Evolutionary conservation across 805 yeast species (phyloP), one percentile per base, ranked within the genome.

Genomic region (Kazachstania taianensis): DNA sequence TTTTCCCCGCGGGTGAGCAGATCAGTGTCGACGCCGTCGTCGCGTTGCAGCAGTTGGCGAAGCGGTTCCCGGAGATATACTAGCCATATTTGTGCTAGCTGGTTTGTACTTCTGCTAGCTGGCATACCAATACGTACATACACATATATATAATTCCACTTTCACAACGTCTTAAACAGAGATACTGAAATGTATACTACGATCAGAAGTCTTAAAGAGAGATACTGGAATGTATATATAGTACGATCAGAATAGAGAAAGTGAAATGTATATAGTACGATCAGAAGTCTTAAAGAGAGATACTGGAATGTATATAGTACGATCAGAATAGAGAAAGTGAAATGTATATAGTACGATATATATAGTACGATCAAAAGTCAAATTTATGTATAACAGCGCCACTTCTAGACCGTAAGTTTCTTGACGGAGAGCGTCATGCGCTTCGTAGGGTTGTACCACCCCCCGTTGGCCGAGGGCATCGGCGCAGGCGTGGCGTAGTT

Each of bases 401-500:
- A n/a, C n/a, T n/a, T n/a, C n/a, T n/a, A n/a, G n/a, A n/a, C n/a
- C n/a, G 55, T 53, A 16, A 50, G 30, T 40, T 55, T 56, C 37
- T 59, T 49, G 7, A 53, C 50, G 15, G 57, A 44, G 28, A 55
- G 41, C 13, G 55, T 38, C 33, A 75, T 63, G 50, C 73, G 68
- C 19, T 63, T 62, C 37, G 70, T 62, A 2, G 92, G 82, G n/a
- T 75, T 63, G 56, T 79, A 75, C 75, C 73, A 67, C 47, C 82
- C 69, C 40, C 69, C 69, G 39, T 65, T 62, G 32, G 59, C 70
- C 22, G 78, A 70, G 5, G 92, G 89, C 52, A 71, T 67, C 5
- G 77, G 71, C 7, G 87, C 87, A 4, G 72, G 79, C 0, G 81
- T 51, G 1, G 92, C 96, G 46, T 66, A 71, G 59, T 89, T 89